phyloP scores from a whole-genome alignment of 2,329 filamentous ascomycete species.

The Fusarium sp. region DNA sequence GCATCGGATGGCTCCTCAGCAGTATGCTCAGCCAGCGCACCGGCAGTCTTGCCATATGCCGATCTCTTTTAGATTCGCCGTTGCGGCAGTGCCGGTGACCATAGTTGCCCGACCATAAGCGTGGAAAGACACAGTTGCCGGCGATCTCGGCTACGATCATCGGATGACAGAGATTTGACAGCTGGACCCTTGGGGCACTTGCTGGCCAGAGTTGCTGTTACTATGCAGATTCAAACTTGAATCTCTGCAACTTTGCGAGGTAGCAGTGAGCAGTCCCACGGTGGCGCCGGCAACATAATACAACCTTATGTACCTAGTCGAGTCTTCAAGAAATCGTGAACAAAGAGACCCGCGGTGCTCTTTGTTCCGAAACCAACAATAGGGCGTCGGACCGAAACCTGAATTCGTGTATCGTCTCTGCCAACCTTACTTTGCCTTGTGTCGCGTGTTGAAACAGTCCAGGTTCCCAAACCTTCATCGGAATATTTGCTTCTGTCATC shows the following conservation, averaged over 20 bases:
- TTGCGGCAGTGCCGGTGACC: not conserved
- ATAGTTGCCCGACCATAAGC: conserved; percentile 15
- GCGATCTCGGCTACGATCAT: conserved; percentile 39
- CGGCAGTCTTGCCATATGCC: not conserved
- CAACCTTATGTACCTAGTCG: not conserved
- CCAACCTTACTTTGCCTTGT: conserved; percentile 14
- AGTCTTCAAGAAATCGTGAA: not conserved
- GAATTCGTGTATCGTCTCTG: conserved; percentile 6
- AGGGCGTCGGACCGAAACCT: conserved; percentile 5
- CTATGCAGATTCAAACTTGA: not conserved
- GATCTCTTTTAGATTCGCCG: not conserved
- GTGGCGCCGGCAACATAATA: not conserved
- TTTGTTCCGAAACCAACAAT: conserved; percentile 1
- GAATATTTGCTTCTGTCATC: conserved; percentile 20
- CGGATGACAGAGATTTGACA: conserved; percentile 6
- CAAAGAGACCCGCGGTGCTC: not conserved
- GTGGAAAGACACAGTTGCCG: conserved; percentile 10
- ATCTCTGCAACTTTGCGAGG: not conserved
- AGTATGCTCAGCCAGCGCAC: not conserved
- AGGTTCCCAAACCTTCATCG: conserved; percentile 20
- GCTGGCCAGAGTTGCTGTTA: not conserved
- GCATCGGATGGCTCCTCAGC: not conserved
- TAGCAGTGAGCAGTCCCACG: not conserved
- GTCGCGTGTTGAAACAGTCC: conserved; percentile 17
- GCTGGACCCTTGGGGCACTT: not conserved